A percentile compares a stretch with the other conserved stretches of the same genome.
Evolutionary conservation across 2,329 filamentous ascomycete genomes (phyloP).

Genomic region (Fusarium chlamydosporum): DNA sequence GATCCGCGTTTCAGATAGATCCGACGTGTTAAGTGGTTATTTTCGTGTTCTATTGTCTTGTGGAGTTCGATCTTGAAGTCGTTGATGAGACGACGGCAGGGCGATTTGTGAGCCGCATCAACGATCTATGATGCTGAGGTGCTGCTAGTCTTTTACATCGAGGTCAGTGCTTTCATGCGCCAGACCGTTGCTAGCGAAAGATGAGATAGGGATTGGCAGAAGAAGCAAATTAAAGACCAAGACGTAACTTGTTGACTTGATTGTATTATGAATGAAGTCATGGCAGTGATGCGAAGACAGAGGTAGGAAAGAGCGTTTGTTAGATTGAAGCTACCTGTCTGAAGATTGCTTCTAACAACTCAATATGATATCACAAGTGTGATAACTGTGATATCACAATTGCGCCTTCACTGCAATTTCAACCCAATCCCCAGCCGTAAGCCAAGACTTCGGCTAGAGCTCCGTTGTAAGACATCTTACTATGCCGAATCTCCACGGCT

Average conservation of each 20-base stretch:
- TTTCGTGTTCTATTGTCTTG: not conserved
- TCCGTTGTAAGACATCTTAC: not conserved
- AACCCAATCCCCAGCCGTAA: not conserved
- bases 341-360: no score
- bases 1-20: conserved; percentile 4
- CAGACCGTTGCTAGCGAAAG: not conserved
- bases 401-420: not conserved
- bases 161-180: conserved; percentile 18
- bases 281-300: not conserved
- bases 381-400: no score
- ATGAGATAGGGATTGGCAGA: not conserved
- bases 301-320: not conserved
- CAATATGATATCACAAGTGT: no score
- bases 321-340: no score
- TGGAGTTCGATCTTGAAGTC: conserved; percentile 17
- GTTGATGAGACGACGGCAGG: conserved; percentile 29
- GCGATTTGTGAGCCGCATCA: not conserved
- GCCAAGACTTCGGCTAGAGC: not conserved
- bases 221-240: conserved; percentile 20
- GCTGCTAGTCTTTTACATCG: conserved; percentile 15
- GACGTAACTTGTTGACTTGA: not conserved
- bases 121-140: conserved; percentile 33
- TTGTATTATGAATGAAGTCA: conserved; percentile 33
- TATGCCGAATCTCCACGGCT: rapidly evolving
- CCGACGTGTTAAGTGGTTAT: conserved; percentile 12